Evolutionary conservation across 1,139 yeast species (phyloP), one percentile per base, ranked within the genome.

Genomic region (Hansenula lynferdii): DNA sequence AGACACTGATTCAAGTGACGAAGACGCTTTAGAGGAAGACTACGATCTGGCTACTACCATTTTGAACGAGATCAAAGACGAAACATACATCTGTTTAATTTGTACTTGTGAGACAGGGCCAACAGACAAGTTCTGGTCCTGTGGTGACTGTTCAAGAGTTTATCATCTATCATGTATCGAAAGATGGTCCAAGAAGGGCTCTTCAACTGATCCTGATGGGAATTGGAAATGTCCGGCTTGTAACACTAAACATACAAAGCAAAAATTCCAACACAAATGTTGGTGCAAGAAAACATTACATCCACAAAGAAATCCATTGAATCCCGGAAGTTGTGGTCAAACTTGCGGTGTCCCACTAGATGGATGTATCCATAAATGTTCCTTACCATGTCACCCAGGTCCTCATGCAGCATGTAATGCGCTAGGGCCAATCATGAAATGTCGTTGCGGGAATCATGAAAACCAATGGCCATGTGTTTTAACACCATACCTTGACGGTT

Each of bases 141-240:
- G 96, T 58, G 61, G 62, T 14, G 67, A 66, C 37, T 87, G 96
- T 58, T 81, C 67, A 54, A 65, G 96, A 45, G 95, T 85, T 1
- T 87, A 85, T 57, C 96, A 87, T 57, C 65, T 85, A 40, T 82
- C 78, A 14, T 87, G 96, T 62, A 81, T 87, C 40, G 64, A 73
- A 40, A 87, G 80, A 46, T 87, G 96, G 96, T 92, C 95, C 6
- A 61, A 63, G 25, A 69, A 85, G 42, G 92, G 94, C 2, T 76
- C 86, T 1, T 75, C 85, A 10, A 80, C 85, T 6, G 76, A 75
- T 30, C 56, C 54, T 5, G 60, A 60, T 18, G 70, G 72, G 39
- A 67, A 69, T 31, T 89, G 97, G 97, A 71, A 90, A 53, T 89
- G 97, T 58, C 97, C 97, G 0, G 76, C 89, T 15, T 89, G 97